Conservation (phyloP, 345 rosid species). For the Laguncularia racemosa region DNA sequence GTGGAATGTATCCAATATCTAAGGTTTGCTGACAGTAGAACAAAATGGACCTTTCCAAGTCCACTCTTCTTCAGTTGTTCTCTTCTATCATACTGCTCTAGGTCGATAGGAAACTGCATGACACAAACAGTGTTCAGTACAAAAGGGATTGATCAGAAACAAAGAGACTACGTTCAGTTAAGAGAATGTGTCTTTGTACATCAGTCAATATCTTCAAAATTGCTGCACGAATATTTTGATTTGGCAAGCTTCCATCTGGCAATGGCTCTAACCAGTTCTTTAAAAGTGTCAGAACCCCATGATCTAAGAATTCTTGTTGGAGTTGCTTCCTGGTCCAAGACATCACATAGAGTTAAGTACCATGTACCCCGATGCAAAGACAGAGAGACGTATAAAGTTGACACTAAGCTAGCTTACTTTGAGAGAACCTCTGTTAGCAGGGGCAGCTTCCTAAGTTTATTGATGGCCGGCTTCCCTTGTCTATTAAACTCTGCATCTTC, state of each 20-base stretch:
- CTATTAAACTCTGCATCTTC: constrained; percentile 87
- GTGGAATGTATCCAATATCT: neutral
- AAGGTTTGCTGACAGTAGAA: constrained; percentile 1
- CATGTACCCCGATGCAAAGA: neutral
- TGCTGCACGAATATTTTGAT: constrained; percentile 89
- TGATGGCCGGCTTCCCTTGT: constrained; percentile 82
- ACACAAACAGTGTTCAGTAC: constrained; percentile 16
- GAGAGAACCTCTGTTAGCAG: constrained; percentile 89
- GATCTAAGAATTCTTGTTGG: constrained; percentile 91
- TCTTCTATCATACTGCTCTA: constrained; percentile 91
- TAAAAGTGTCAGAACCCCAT: constrained; percentile 78
- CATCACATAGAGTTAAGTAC: neutral
- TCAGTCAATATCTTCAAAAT: constrained; percentile 69
- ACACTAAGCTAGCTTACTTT: constrained; percentile 49
- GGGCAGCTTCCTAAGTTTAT: constrained; percentile 86
- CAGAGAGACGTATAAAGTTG: neutral
- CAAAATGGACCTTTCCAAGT: constrained; percentile 75
- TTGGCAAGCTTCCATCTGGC: constrained; percentile 97
- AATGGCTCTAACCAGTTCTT: constrained; percentile 99
- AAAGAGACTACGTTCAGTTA: constrained; percentile 1
- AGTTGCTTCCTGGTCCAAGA: constrained; percentile 77
- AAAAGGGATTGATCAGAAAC: constrained; percentile 4
- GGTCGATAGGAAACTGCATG: constrained; percentile 81
- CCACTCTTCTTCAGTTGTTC: constrained; percentile 95
- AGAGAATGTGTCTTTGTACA: constrained; percentile 27